Conservation (phyloP, 2,329 filamentous ascomycete species). For the Botrytis aclada region DNA sequence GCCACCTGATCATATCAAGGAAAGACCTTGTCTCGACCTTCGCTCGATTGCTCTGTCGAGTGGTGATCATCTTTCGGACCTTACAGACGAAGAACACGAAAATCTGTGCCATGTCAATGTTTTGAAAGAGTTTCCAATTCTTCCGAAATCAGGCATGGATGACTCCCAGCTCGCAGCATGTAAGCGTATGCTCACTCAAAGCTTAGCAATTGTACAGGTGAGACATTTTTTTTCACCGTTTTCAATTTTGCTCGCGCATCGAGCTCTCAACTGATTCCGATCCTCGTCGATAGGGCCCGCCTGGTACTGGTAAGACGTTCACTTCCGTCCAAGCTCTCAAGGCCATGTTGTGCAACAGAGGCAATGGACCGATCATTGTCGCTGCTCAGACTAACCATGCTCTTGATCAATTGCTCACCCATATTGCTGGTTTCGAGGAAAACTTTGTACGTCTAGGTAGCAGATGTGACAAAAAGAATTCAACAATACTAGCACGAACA, state of each 20-base stretch:
- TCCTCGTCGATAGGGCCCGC: slow-evolving; percentile 56
- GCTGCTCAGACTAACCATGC: slow-evolving; percentile 90
- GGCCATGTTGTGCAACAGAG: slow-evolving; percentile 59
- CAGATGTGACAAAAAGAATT: slow-evolving; percentile 43
- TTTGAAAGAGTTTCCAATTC: slow-evolving; percentile 51
- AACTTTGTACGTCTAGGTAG: slow-evolving; percentile 58
- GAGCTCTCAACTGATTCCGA: background rate
- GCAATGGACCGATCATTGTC: slow-evolving; percentile 69
- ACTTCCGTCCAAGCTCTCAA: slow-evolving; percentile 72
- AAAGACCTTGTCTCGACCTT: slow-evolving; percentile 20
- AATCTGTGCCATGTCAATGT: slow-evolving; percentile 51
- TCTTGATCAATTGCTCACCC: slow-evolving; percentile 70
- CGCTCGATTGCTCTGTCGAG: slow-evolving; percentile 9
- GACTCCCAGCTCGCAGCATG: slow-evolving; percentile 68
- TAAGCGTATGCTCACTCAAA: slow-evolving; percentile 65
- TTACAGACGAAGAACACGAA: slow-evolving; percentile 19
- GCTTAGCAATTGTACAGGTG: slow-evolving; percentile 68
- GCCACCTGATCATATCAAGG: background rate
- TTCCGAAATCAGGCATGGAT: slow-evolving; percentile 55
- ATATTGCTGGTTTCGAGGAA: slow-evolving; percentile 49
- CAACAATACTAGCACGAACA: slow-evolving; percentile 61
- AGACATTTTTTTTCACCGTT: background rate
- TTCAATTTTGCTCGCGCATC: background rate
- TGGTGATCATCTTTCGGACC: background rate
- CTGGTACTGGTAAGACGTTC: slow-evolving; percentile 74